Percentiles rank a stretch among this genome's conserved stretches.
These are phyloP conservation scores for Bipolaris zeicola DNA, from an alignment of 2,329 filamentous ascomycete genomes.

Conservation along the genomic window DNA sequence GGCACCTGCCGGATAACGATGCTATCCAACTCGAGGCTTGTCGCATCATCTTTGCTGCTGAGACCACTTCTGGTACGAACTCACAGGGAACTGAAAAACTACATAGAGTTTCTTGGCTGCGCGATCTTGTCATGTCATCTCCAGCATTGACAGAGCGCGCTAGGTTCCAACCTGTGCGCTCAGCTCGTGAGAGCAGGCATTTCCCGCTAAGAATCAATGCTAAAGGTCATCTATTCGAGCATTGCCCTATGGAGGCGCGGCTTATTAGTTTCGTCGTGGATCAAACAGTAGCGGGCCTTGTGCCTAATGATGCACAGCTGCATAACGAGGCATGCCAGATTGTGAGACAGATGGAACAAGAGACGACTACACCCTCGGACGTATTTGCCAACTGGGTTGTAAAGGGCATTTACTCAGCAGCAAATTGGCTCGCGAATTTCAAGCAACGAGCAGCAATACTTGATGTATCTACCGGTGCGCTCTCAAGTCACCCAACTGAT, in stretches of 20 bases:
- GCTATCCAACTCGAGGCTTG: slow-evolving; percentile 35
- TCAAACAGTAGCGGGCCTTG: slow-evolving; percentile 4
- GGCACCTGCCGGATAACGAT: slow-evolving; percentile 27
- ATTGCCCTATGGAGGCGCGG: slow-evolving; percentile 29
- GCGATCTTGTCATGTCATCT: slow-evolving; percentile 33
- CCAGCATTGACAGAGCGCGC: slow-evolving; percentile 23
- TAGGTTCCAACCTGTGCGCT: slow-evolving; percentile 28
- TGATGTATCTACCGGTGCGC: background rate
- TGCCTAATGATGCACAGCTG: slow-evolving; percentile 18
- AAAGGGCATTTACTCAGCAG: slow-evolving; percentile 23
- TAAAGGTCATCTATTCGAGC: slow-evolving; percentile 29
- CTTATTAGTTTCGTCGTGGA: slow-evolving; percentile 24
- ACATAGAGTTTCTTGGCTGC: slow-evolving; percentile 27
- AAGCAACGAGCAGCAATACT: slow-evolving; percentile 17
- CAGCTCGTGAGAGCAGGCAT: slow-evolving; percentile 24
- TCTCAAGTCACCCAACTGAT: background rate
- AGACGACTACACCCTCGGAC: slow-evolving; percentile 27
- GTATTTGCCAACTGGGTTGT: slow-evolving; percentile 33
- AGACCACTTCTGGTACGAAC: slow-evolving; percentile 13
- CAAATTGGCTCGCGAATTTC: slow-evolving; percentile 20
- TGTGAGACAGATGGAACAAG: slow-evolving; percentile 28
- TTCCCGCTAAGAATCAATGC: slow-evolving; percentile 19
- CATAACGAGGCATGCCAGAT: slow-evolving; percentile 32
- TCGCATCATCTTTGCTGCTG: slow-evolving; percentile 35
- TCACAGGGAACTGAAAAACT: background rate